A percentile compares a stretch with the other conserved stretches of the same genome.
Conservation (phyloP, 1,284 basidiomycete species). For the Heterobasidion occidentale region DNA sequence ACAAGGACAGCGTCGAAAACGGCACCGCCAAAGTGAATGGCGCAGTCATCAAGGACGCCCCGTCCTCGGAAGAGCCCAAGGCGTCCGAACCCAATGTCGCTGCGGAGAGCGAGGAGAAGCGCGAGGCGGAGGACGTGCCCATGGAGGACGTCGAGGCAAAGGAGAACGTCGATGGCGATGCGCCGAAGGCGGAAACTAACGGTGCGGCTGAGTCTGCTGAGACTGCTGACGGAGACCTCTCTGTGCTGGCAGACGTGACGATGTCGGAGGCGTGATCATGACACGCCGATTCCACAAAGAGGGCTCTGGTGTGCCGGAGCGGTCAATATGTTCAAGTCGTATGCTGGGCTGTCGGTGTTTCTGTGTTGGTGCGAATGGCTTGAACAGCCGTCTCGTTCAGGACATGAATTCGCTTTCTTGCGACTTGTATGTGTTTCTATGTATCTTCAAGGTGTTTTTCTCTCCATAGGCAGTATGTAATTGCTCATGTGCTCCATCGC, state of each 20-base stretch:
- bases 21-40: constrained; percentile 9
- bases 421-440: too few species aligned
- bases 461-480: too few species aligned
- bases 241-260: constrained; percentile 33
- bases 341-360: background rate
- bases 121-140: background rate
- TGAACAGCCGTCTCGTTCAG: background rate
- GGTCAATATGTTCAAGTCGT: too few species aligned
- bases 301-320: too few species aligned
- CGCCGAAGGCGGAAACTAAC: background rate
- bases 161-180: constrained; percentile 7
- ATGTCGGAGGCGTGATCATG: constrained; percentile 32
- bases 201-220: background rate
- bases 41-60: background rate
- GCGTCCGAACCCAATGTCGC: background rate
- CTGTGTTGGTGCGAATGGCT: background rate
- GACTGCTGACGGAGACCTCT: constrained; percentile 24
- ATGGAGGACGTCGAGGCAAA: constrained; percentile 14
- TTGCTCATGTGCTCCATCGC: background rate
- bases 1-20: constrained; percentile 23
- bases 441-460: too few species aligned
- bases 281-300: too few species aligned
- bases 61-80: background rate
- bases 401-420: background rate
- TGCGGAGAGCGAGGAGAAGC: background rate